phyloP scores from a whole-genome alignment of 1,284 basidiomycete species.

The Exobasidium cylindrosporum region DNA sequence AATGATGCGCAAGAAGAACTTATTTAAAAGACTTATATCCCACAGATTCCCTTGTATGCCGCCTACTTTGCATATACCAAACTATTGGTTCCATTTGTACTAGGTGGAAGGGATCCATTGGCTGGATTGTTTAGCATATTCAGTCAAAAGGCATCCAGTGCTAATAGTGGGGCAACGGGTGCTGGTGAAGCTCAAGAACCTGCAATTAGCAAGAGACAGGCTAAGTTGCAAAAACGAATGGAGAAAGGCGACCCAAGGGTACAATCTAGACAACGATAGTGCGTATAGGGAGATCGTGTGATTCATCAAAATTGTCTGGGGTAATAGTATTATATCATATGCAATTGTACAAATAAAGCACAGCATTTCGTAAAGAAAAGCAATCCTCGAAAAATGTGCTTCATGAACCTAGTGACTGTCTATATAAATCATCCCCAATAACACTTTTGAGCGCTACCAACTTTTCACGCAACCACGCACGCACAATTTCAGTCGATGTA shows the following conservation, averaged over 20 bases:
- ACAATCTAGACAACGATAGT: neutral
- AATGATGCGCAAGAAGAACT: no score
- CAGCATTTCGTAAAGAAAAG: neutral
- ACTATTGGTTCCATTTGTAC: slow-evolving; percentile 47
- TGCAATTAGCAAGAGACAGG: slow-evolving; percentile 44
- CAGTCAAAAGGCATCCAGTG: neutral
- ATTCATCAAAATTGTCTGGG: neutral
- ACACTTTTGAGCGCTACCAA: slow-evolving; percentile 61
- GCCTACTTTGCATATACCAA: slow-evolving; percentile 44
- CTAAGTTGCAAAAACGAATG: slow-evolving; percentile 48
- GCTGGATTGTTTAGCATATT: slow-evolving; percentile 19
- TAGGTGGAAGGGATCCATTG: slow-evolving; percentile 37
- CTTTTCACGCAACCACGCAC: slow-evolving; percentile 65
- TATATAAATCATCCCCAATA: slow-evolving; percentile 39
- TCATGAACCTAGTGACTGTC: slow-evolving; percentile 26
- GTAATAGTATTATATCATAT: neutral
- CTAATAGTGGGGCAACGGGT: neutral
- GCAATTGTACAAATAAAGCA: neutral
- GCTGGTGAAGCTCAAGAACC: slow-evolving; percentile 16
- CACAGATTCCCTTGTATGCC: slow-evolving; percentile 54
- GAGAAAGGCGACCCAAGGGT: slow-evolving; percentile 42
- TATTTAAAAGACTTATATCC: neutral
- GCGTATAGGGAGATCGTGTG: no score
- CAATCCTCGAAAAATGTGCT: neutral
- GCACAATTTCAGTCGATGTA: slow-evolving; percentile 69